These are phyloP conservation scores for Leccinum pseudoinsigne DNA, from an alignment of 1,284 basidiomycete species.

Conservation along the genomic window DNA sequence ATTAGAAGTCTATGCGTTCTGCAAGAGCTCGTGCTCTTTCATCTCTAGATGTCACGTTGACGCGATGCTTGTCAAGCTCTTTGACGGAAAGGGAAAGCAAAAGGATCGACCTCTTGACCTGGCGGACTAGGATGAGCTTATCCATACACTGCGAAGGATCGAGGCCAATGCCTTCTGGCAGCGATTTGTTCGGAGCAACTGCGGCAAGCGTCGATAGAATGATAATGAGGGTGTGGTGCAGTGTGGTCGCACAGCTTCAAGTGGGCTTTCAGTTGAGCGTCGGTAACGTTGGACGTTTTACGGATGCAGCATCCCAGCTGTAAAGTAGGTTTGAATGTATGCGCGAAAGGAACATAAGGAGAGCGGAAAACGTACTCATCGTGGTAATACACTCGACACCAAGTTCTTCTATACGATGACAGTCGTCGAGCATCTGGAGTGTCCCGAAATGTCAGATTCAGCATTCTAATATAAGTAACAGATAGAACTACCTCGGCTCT, in stretches of 20 bases:
- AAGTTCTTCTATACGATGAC: conserved; percentile 73
- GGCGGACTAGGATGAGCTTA: conserved; percentile 7
- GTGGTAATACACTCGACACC: conserved; percentile 85
- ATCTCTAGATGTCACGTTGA: too few species aligned
- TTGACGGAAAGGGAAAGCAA: too few species aligned
- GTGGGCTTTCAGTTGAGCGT: conserved; percentile 65
- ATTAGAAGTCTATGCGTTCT: too few species aligned
- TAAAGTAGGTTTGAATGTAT: conserved; percentile 7
- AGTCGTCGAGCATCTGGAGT: conserved; percentile 69
- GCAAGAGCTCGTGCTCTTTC: too few species aligned
- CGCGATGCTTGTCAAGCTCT: too few species aligned
- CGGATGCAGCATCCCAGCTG: conserved; percentile 71
- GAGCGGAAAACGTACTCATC: conserved; percentile 70
- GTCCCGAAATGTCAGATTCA: conserved; percentile 40
- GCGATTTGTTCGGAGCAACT: conserved; percentile 32
- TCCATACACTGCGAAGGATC: conserved; percentile 52
- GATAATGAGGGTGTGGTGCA: conserved; percentile 60
- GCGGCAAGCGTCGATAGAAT: conserved; percentile 40
- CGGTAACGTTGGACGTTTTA: conserved; percentile 66
- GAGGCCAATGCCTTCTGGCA: conserved; percentile 50
- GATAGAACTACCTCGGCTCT: conserved; percentile 48
- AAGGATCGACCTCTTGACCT: conserved; percentile 26
- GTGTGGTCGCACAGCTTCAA: conserved; percentile 60
- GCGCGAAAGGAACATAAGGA: not conserved
- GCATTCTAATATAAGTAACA: not conserved